These are phyloP conservation scores for Peronospora belbahrii DNA, from an alignment of 352 stramenopile genomes.

Conservation along the genomic window DNA sequence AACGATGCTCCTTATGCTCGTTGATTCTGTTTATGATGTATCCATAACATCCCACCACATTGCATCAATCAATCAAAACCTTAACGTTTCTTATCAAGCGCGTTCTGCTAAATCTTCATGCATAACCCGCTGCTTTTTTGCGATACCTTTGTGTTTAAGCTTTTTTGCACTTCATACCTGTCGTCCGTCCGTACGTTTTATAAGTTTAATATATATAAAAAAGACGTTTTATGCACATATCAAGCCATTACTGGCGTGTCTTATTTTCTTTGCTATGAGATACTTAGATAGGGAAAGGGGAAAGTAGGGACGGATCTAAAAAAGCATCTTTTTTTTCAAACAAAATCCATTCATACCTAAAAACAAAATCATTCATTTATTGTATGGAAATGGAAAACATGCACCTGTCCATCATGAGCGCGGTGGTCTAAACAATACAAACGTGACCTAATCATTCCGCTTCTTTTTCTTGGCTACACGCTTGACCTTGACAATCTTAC, in stretches of 20 bases:
- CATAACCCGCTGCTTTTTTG: no score
- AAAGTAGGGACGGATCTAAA: slow-evolving; percentile 5
- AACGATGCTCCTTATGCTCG: no score
- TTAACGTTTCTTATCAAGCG: no score
- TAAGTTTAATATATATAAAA: not conserved
- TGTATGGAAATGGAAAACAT: no score
- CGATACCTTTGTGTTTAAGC: no score
- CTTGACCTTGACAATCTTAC: slow-evolving; percentile 83
- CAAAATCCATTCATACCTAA: no score
- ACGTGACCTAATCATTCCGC: slow-evolving; percentile 26
- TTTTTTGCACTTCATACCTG: slow-evolving; percentile 14
- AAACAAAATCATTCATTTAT: no score
- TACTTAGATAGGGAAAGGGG: slow-evolving; percentile 17
- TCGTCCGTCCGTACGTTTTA: slow-evolving; percentile 10
- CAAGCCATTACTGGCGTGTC: slow-evolving; percentile 17
- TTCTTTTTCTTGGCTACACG: slow-evolving; percentile 87
- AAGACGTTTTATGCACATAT: slow-evolving; percentile 5
- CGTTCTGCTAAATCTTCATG: no score
- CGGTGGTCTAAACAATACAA: not conserved
- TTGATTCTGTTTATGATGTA: no score
- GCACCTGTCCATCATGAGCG: not conserved
- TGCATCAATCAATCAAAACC: no score
- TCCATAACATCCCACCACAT: no score
- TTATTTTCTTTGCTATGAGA: slow-evolving; percentile 22
- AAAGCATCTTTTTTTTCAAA: slow-evolving; percentile 7